phyloP scores from a whole-genome alignment of 805 yeast species.

The Vanderwaltozyma yarrowii region DNA sequence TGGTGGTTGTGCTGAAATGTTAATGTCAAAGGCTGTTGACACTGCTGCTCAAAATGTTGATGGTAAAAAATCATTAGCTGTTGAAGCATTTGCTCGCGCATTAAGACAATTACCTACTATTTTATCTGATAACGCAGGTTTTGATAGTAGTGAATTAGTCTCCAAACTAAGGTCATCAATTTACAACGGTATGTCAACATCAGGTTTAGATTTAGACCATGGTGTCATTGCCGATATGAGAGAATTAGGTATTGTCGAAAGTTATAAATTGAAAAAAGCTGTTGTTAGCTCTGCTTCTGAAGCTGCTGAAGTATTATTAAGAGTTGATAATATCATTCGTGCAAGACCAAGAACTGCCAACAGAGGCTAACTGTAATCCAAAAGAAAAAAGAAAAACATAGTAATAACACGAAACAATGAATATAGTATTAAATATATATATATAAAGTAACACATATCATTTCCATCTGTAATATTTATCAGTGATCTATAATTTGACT shows the following conservation, averaged over 20 bases:
- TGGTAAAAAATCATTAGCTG: conserved; percentile 89
- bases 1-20: conserved; percentile 92
- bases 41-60: conserved; percentile 82
- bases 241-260: conserved; percentile 85
- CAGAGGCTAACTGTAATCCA: conserved; percentile 45
- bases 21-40: conserved; percentile 95
- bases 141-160: conserved; percentile 85
- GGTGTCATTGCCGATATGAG: conserved; percentile 92
- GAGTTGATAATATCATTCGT: conserved; percentile 94
- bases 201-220: conserved; percentile 78
- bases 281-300: conserved; percentile 96
- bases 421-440: no score
- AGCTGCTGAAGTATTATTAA: conserved; percentile 89
- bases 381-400: conserved; percentile 1
- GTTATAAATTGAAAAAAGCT: conserved; percentile 83
- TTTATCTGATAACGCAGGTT: conserved; percentile 95
- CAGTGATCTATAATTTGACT: no score
- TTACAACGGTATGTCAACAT: conserved; percentile 83
- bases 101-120: conserved; percentile 92
- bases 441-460: no score
- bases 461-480: no score
- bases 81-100: conserved; percentile 90
- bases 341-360: conserved; percentile 97
- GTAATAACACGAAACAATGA: not conserved
- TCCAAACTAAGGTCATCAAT: conserved; percentile 75